Percentiles rank a stretch among this genome's conserved stretches.
These are phyloP conservation scores for Stellera chamaejasme DNA, from an alignment of 345 rosid genomes.

Conservation along the genomic window DNA sequence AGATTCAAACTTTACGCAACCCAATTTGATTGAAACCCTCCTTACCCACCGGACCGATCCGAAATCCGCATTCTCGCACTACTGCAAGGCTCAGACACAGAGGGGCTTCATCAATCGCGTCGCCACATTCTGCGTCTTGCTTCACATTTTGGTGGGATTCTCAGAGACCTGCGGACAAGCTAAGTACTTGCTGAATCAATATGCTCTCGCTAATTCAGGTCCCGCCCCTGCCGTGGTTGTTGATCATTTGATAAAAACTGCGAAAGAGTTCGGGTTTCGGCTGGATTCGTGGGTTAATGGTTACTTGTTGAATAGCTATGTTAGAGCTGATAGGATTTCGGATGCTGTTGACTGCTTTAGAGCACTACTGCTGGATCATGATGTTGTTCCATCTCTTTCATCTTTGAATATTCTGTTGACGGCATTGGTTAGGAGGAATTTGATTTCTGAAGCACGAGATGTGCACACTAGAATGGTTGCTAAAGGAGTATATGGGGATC, in stretches of 20 bases:
- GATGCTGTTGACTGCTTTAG: slow-evolving; percentile 34
- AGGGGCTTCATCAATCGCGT: slow-evolving; percentile 27
- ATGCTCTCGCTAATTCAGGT: slow-evolving; percentile 27
- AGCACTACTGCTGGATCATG: slow-evolving; percentile 43
- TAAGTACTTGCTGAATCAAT: slow-evolving; percentile 28
- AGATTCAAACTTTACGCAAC: slow-evolving; percentile 10
- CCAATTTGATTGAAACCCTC: slow-evolving; percentile 33
- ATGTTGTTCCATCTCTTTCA: slow-evolving; percentile 23
- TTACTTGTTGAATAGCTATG: slow-evolving; percentile 55
- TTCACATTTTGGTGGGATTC: slow-evolving; percentile 45
- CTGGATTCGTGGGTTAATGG: slow-evolving; percentile 34
- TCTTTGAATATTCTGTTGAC: slow-evolving; percentile 32
- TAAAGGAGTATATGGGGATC: slow-evolving; percentile 39
- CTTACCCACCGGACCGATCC: slow-evolving; percentile 33
- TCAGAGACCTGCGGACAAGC: slow-evolving; percentile 24
- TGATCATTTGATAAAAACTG: slow-evolving; percentile 31
- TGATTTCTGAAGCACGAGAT: slow-evolving; percentile 33
- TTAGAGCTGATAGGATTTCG: slow-evolving; percentile 24
- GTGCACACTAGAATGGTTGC: slow-evolving; percentile 41
- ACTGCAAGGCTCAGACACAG: slow-evolving; percentile 18
- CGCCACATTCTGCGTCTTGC: slow-evolving; percentile 40
- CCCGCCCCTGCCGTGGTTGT: slow-evolving; percentile 28
- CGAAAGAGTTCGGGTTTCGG: slow-evolving; percentile 33
- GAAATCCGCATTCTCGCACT: slow-evolving; percentile 37
- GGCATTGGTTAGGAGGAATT: slow-evolving; percentile 33